These are phyloP conservation scores for Litsea cubeba DNA, from an alignment of 164 flowering plant species.

Conservation along the genomic window DNA sequence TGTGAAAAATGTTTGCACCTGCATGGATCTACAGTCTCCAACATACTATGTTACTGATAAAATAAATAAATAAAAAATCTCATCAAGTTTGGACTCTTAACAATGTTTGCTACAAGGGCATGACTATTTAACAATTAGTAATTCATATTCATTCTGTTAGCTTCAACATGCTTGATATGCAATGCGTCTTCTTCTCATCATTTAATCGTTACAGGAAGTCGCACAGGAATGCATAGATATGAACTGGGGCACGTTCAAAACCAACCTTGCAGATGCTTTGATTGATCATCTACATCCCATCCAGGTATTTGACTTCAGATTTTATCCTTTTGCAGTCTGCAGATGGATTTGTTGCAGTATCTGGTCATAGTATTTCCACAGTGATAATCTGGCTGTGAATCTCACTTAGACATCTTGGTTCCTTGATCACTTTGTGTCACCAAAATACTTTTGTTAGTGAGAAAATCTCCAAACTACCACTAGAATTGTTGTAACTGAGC, in stretches of 20 bases:
- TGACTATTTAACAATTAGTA: no score
- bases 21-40: no score
- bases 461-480: no score
- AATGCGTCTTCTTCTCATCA: background rate
- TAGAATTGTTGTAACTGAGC: no score
- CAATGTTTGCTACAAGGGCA: no score
- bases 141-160: background rate
- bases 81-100: no score
- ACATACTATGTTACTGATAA: no score
- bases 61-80: no score
- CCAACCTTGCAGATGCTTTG: slow-evolving; percentile 67
- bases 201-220: slow-evolving; percentile 54
- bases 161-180: background rate
- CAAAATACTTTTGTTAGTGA: no score
- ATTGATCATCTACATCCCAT: slow-evolving; percentile 84
- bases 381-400: background rate
- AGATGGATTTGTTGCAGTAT: background rate
- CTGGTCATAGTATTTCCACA: background rate
- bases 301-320: slow-evolving; percentile 45
- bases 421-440: background rate
- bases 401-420: background rate
- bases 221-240: slow-evolving; percentile 65
- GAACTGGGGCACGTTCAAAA: slow-evolving; percentile 89
- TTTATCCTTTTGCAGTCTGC: no score
- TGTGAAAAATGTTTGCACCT: no score